Evolutionary conservation across 192 early-diverging fungal genomes (phyloP).

Genomic region (Thamnidium elegans): DNA sequence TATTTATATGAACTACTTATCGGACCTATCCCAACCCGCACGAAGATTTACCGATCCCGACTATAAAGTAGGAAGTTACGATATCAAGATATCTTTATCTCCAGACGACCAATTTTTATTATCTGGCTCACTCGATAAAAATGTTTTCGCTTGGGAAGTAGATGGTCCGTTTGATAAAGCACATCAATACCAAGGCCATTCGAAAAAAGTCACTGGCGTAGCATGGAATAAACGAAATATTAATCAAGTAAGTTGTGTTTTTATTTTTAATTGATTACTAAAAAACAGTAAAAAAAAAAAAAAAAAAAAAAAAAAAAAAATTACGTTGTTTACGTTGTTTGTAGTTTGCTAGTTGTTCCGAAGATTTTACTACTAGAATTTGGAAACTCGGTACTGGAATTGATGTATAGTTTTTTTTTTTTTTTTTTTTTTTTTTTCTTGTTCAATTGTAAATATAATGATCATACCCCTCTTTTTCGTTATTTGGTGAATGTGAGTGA

Average conservation of each 20-base stretch:
- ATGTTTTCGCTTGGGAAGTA: slow-evolving; percentile 73
- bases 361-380: slow-evolving; percentile 70
- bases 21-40: slow-evolving; percentile 45
- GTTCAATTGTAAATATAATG: neutral
- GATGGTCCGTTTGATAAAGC: slow-evolving; percentile 43
- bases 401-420: neutral
- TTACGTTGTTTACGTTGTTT: no score
- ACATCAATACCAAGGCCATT: slow-evolving; percentile 61
- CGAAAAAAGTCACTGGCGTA: slow-evolving; percentile 68
- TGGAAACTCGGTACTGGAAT: slow-evolving; percentile 50
- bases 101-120: slow-evolving; percentile 72
- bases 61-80: slow-evolving; percentile 65
- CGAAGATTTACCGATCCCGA: slow-evolving; percentile 52
- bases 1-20: slow-evolving; percentile 71
- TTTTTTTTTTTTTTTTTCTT: no score
- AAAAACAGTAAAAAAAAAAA: no score
- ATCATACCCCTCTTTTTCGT: slow-evolving; percentile 1
- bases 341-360: slow-evolving; percentile 73
- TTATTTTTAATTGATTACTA: neutral
- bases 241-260: slow-evolving; percentile 41
- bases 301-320: neutral
- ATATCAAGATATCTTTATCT: slow-evolving; percentile 63
- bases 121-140: slow-evolving; percentile 63
- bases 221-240: slow-evolving; percentile 60
- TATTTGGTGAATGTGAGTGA: neutral